Conservation (phyloP, 441 rosid species). For the Euphorbia schlechtendalii region DNA sequence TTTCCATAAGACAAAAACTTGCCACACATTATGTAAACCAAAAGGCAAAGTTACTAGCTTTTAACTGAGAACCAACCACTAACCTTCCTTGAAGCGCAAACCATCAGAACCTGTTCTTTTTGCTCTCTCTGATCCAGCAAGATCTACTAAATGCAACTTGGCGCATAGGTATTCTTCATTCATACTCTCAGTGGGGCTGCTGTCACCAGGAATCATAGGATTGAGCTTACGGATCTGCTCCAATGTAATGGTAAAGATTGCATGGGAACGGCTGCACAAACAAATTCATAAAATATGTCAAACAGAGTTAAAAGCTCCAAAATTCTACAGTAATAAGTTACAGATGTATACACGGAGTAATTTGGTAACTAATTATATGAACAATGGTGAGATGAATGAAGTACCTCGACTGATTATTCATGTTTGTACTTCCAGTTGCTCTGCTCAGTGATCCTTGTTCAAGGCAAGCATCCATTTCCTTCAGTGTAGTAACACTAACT, state of each 20-base stretch:
- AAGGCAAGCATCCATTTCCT: slow-evolving; percentile 91
- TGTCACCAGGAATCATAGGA: slow-evolving; percentile 51
- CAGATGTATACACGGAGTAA: too few relatives aligned
- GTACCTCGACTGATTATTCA: slow-evolving; percentile 96
- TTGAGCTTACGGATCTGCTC: slow-evolving; percentile 83
- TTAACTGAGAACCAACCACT: too few relatives aligned
- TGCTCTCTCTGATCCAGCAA: slow-evolving; percentile 98
- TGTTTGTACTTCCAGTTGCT: slow-evolving; percentile 98
- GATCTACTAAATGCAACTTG: slow-evolving; percentile 96
- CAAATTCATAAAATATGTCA: slow-evolving; percentile 38
- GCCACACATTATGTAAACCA: too few relatives aligned
- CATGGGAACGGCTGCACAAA: slow-evolving; percentile 99
- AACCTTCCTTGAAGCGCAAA: slow-evolving; percentile 94
- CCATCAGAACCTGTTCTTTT: slow-evolving; percentile 98
- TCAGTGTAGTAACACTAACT: slow-evolving; percentile 57
- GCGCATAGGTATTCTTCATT: slow-evolving; percentile 93
- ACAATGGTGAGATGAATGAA: neutral
- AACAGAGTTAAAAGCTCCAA: neutral
- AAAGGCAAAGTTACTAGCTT: too few relatives aligned
- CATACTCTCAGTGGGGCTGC: slow-evolving; percentile 46
- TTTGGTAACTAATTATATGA: neutral
- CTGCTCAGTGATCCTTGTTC: slow-evolving; percentile 91
- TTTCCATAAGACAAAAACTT: neutral
- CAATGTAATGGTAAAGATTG: slow-evolving; percentile 91
- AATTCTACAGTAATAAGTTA: neutral